phyloP scores from a whole-genome alignment of 164 flowering plant species.

The Cinnamomum chago region DNA sequence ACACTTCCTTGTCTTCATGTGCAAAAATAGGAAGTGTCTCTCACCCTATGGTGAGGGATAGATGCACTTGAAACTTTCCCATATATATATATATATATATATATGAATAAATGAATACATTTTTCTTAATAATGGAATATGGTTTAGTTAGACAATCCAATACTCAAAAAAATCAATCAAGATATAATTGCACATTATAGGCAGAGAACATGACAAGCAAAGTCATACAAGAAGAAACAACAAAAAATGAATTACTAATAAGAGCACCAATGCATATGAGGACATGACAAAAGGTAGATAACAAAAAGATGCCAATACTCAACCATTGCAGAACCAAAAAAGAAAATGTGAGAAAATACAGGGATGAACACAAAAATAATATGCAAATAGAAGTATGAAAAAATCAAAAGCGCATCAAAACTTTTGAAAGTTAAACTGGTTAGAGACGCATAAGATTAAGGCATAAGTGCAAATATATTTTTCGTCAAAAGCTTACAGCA shows the following conservation, averaged over 20 bases:
- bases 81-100: too few relatives aligned
- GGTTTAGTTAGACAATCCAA: not conserved
- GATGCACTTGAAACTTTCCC: too few relatives aligned
- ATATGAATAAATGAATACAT: too few relatives aligned
- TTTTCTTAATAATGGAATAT: too few relatives aligned
- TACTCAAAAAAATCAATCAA: not conserved
- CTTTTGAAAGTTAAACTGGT: too few relatives aligned
- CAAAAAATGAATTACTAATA: too few relatives aligned
- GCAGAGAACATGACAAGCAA: not conserved
- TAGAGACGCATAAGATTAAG: not conserved
- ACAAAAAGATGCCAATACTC: not conserved
- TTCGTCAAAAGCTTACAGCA: not conserved
- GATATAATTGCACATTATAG: not conserved
- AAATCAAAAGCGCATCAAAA: not conserved
- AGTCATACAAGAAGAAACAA: too few relatives aligned
- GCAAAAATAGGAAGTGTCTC: too few relatives aligned
- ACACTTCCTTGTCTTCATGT: too few relatives aligned
- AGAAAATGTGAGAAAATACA: not conserved
- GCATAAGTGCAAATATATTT: not conserved
- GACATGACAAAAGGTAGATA: not conserved
- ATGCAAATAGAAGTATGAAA: not conserved
- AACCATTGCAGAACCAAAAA: not conserved
- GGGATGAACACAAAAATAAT: not conserved
- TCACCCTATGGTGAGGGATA: too few relatives aligned
- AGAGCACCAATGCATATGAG: not conserved